phyloP scores from a whole-genome alignment of 2,329 filamentous ascomycete genomes.

The Sarocladium oryzae region DNA sequence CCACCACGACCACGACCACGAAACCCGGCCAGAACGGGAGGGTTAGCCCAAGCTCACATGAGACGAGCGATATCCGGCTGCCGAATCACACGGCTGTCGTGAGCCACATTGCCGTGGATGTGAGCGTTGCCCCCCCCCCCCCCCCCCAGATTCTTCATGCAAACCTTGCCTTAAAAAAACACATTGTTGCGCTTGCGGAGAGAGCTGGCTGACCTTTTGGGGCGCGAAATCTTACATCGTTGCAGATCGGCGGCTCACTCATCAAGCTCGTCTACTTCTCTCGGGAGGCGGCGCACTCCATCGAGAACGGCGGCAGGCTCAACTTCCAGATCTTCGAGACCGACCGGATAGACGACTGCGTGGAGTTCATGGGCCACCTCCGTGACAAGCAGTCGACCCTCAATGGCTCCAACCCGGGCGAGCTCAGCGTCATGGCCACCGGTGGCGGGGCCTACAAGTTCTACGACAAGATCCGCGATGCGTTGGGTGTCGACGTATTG shows the following conservation, averaged over 20 bases:
- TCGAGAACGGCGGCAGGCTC: conserved; percentile 76
- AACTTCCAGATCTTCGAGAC: conserved; percentile 98
- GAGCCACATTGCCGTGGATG: conserved; percentile 94
- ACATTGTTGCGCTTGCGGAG: too few species aligned
- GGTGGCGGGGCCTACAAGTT: conserved; percentile 96
- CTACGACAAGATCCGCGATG: conserved; percentile 82
- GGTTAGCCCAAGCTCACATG: conserved; percentile 46
- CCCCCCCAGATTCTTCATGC: too few species aligned
- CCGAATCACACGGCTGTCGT: conserved; percentile 93
- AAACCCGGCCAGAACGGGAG: conserved; percentile 31
- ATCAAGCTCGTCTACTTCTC: conserved; percentile 98
- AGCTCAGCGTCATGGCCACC: conserved; percentile 89
- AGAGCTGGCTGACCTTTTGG: conserved; percentile 7
- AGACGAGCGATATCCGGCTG: conserved; percentile 89
- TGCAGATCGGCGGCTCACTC: conserved; percentile 86
- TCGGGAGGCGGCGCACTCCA: conserved; percentile 70
- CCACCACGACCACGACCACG: too few species aligned
- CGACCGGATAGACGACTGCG: conserved; percentile 85
- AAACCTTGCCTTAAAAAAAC: too few species aligned
- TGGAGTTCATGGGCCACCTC: conserved; percentile 82
- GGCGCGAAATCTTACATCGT: conserved; percentile 12
- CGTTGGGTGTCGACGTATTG: conserved; percentile 79
- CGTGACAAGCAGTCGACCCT: conserved; percentile 73
- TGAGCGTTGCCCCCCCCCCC: conserved; percentile 48
- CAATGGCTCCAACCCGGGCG: conserved; percentile 64